Evolutionary conservation across 2,329 filamentous ascomycete genomes (phyloP), one percentile per base, ranked within the genome.

Genomic region (Coniochaeta hoffmannii): DNA sequence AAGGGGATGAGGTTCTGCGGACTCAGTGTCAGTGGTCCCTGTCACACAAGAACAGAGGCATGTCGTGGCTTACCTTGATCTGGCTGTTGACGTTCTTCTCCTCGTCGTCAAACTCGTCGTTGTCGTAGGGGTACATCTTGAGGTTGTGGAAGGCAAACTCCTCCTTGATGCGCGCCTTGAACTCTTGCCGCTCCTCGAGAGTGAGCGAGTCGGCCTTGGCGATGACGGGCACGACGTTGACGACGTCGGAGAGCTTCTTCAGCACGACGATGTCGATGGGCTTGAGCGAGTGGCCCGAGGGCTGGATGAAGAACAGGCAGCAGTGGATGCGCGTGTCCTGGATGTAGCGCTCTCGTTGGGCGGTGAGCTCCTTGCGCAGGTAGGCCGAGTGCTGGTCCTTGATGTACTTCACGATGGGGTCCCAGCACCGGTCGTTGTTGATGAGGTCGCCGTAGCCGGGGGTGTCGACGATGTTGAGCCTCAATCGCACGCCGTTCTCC

Each of bases 401-500:
- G 83, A 99, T 99, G 78, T 99, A 99, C 82, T 99, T 99, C 82
- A 99, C 93, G 73, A 99, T 99, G 61, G 94, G 94, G 71, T 99
- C 94, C 94, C 94, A 99, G 86, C 94, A 99, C 82, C 94, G 89
- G 79, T 99, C 94, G 76, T 99, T 99, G 85, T 99, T 99, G 76
- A 99, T 94, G 70, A 97, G 85, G 69, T 99, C 94, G 69, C 94
- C 94, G 69, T 99, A 99, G 62, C 94, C 94, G 61, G 94, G 94
- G 61, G 94, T 99, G 73, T 99, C 94, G 68, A 99, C 94, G 69
- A 99, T 99, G 84, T 97, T 99, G 69, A 99, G 82, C 67, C 94
- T 85, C 68, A 99, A 86, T 70, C 94, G 92, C 65, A 99, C 94
- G 65, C 94, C 94, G 72, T 99, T 99, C 80, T 99, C 94, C 82